phyloP scores from a whole-genome alignment of 1,284 basidiomycete genomes.

The Volvariella volvacea region DNA sequence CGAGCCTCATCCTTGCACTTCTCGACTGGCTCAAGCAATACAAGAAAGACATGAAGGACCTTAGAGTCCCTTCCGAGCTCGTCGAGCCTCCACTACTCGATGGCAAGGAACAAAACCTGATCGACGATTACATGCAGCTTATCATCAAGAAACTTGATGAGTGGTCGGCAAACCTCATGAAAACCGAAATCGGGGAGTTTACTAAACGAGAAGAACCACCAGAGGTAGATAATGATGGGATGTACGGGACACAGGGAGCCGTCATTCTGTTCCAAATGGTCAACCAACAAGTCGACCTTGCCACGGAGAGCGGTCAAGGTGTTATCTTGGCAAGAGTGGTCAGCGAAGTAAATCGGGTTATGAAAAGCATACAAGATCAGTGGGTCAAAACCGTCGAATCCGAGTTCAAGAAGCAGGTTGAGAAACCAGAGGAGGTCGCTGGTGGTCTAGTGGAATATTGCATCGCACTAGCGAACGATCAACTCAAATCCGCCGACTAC shows the following conservation, averaged over 20 bases:
- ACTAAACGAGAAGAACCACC: constrained; percentile 79
- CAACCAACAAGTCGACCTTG: constrained; percentile 94
- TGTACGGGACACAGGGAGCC: constrained; percentile 89
- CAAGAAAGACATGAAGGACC: constrained; percentile 90
- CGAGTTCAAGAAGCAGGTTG: constrained; percentile 85
- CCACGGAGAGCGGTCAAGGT: constrained; percentile 93
- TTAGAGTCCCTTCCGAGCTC: constrained; percentile 75
- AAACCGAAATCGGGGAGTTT: constrained; percentile 85
- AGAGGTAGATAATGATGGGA: constrained; percentile 82
- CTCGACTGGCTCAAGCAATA: constrained; percentile 96
- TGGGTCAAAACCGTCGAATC: constrained; percentile 83
- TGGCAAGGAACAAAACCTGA: constrained; percentile 88
- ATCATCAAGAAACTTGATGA: constrained; percentile 96
- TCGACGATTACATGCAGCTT: constrained; percentile 93
- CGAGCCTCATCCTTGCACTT: constrained; percentile 78
- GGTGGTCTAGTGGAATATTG: constrained; percentile 93
- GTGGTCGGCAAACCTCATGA: constrained; percentile 94
- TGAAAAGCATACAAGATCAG: constrained; percentile 84
- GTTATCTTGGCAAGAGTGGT: constrained; percentile 89
- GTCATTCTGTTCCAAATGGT: constrained; percentile 98
- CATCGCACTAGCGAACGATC: constrained; percentile 98
- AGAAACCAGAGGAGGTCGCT: constrained; percentile 84
- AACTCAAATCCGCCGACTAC: constrained; percentile 94
- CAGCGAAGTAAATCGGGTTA: constrained; percentile 83
- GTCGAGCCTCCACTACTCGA: constrained; percentile 88